These are phyloP conservation scores for Botrytis fragariae DNA, from an alignment of 2,329 filamentous ascomycete genomes.

Conservation along the genomic window DNA sequence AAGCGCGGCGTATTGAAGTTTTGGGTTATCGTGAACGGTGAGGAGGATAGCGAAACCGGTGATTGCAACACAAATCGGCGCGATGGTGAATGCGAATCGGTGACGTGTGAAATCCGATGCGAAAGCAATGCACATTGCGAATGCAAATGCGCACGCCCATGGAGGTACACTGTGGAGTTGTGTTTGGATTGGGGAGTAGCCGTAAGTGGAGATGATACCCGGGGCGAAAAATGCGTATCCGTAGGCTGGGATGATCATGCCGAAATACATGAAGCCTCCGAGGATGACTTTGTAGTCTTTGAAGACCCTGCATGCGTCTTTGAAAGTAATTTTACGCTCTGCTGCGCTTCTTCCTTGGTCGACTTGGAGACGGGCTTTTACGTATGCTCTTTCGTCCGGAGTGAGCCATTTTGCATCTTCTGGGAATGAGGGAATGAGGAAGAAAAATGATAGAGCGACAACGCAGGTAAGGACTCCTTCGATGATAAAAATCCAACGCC, in stretches of 20 bases:
- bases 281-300: conserved; percentile 73
- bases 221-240: conserved; percentile 77
- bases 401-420: conserved; percentile 71
- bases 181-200: conserved; percentile 55
- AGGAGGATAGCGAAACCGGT: conserved; percentile 74
- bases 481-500: conserved; percentile 82
- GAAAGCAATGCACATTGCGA: conserved; percentile 72
- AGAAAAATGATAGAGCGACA: conserved; percentile 62
- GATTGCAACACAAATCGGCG: conserved; percentile 67
- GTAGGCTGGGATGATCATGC: conserved; percentile 74
- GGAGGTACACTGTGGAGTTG: conserved; percentile 53
- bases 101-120: conserved; percentile 70
- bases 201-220: conserved; percentile 65
- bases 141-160: conserved; percentile 72
- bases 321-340: conserved; percentile 57
- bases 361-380: conserved; percentile 62
- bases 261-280: conserved; percentile 79
- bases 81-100: conserved; percentile 70
- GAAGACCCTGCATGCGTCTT: conserved; percentile 62
- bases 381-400: conserved; percentile 64
- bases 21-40: conserved; percentile 62
- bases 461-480: conserved; percentile 66
- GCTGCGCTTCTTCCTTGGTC: conserved; percentile 68
- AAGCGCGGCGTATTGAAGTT: conserved; percentile 72
- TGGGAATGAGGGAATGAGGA: conserved; percentile 70